Conservation (phyloP, 305 asterid genomes). For the Solanum hybrid region DNA sequence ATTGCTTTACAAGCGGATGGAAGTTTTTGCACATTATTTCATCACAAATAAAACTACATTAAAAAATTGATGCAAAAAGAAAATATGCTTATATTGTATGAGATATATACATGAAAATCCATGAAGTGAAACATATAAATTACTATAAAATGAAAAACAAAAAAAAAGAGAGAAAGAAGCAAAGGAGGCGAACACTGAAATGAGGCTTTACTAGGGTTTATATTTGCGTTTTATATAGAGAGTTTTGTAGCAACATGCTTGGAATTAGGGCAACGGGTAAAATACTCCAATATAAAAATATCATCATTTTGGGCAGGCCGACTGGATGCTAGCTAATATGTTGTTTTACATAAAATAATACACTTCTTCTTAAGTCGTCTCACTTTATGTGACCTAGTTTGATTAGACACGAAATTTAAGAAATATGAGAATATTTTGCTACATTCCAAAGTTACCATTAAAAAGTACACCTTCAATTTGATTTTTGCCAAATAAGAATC, state of each 20-base stretch:
- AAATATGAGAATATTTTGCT: too few species aligned
- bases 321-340: background rate
- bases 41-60: background rate
- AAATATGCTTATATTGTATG: background rate
- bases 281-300: background rate
- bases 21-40: slow-evolving; percentile 15
- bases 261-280: background rate
- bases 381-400: background rate
- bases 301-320: background rate
- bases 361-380: background rate
- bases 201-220: background rate
- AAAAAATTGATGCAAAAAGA: background rate
- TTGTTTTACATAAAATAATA: background rate
- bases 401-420: background rate
- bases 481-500: background rate
- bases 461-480: background rate
- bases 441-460: background rate
- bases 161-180: background rate
- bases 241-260: background rate
- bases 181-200: background rate
- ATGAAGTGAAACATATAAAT: background rate
- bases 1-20: slow-evolving; percentile 19
- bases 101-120: background rate
- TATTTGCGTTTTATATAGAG: background rate
- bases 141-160: background rate